Percentiles rank a stretch among this genome's conserved stretches.
These are phyloP conservation scores for Aegilops bicornis DNA, from an alignment of 176 grass and related monocot genomes.

Conservation along the genomic window DNA sequence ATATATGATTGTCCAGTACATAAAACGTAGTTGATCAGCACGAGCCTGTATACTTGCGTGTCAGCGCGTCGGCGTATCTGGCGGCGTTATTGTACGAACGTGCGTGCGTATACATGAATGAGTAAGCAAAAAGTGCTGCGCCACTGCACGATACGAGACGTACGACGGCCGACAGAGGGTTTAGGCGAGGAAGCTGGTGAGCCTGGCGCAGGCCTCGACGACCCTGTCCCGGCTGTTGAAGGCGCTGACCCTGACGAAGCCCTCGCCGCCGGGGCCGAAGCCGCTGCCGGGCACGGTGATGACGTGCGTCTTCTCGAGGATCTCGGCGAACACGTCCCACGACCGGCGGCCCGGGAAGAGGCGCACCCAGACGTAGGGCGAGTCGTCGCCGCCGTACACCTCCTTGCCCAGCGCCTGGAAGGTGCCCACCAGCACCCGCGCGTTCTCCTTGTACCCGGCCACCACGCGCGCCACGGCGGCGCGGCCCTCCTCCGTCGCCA, in stretches of 20 bases:
- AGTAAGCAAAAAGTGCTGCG: background rate
- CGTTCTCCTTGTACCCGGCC: conserved; percentile 73
- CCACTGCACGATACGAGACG: background rate
- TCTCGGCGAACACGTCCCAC: conserved; percentile 85
- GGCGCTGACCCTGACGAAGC: conserved; percentile 79
- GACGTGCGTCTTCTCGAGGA: conserved; percentile 82
- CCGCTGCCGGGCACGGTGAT: conserved; percentile 84
- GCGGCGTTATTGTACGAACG: too few relatives aligned
- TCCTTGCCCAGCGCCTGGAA: conserved; percentile 71
- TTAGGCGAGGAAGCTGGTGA: conserved; percentile 60
- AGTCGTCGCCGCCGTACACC: conserved; percentile 78
- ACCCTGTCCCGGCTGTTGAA: conserved; percentile 76
- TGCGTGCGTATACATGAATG: background rate
- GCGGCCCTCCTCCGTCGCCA: conserved; percentile 54
- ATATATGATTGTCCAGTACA: background rate
- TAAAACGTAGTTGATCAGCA: background rate
- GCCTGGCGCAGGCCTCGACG: conserved; percentile 62
- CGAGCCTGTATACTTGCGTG: background rate
- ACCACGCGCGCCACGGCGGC: conserved; percentile 49
- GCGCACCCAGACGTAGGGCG: conserved; percentile 87
- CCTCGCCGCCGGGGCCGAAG: conserved; percentile 90
- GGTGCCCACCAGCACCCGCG: conserved; percentile 57
- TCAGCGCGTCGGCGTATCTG: too few relatives aligned
- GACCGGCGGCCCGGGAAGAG: conserved; percentile 67
- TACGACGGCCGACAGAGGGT: background rate